Base-by-base conservation (phyloP, 306 rosid genomes). In the Betula pendula region DNA sequence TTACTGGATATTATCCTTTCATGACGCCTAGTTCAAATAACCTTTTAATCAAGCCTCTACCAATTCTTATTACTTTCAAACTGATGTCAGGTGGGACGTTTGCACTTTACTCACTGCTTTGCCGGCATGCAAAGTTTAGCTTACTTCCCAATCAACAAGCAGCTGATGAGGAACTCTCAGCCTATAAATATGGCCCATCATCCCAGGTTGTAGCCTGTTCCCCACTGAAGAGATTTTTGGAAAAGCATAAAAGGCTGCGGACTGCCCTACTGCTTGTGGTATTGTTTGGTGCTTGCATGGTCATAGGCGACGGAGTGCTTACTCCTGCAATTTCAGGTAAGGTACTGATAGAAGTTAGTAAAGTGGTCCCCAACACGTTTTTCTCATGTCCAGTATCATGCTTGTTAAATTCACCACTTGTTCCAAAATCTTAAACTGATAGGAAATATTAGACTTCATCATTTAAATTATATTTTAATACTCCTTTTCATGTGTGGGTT, bases 321-420 rank as follows among this genome's bases (percentile, higher is more conserved):
- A 90, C 97, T 79, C 97, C 97, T 8, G 96, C 96, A 78, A 92
- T 92, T 81, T 92, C 97, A 82, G 96, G 97, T 92, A 65, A 58
- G 80, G 73, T 31, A 70, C 77, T 69, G 15, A 42, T 25, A 45
- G 42, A n/a, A 42, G 53, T 63, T 56, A 68, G 27, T 63, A 69
- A 70, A 51, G 29, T 56, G 52, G 56, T 33, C 19, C 8, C 8
- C 24, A 52, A 44, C 22, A 38, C 65, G 6, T 2, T 75, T 6
- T 1, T 75, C 13, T 25, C 35, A 55, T 80, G 58, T 66, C 13
- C 33, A 31, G 56, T 44, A 50, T 38, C 48, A 19, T 35, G 22
- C 8, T 2, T 15, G 68, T 13, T 62, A 12, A 29, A 29, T 29
- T 29, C n/a, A 29, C 1, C 33, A 29, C 1, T 29, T 29, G 33